These are phyloP conservation scores for Penicillium freii DNA, from an alignment of 2,329 filamentous ascomycete genomes.

Conservation along the genomic window DNA sequence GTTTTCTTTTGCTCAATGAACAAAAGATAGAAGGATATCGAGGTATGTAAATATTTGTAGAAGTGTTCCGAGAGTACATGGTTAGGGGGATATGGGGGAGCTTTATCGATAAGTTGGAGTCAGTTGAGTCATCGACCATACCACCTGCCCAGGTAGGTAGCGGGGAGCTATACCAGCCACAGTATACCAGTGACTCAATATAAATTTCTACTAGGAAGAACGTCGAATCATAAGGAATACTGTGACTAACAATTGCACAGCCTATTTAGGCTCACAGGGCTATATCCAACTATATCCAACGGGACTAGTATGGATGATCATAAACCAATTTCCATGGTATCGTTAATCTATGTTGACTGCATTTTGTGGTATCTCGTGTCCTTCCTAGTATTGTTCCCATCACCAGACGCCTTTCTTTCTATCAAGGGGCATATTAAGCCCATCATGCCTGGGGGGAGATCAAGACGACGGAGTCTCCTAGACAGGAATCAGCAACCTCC, in stretches of 20 bases:
- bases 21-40: neutral
- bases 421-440: slow-evolving; percentile 11
- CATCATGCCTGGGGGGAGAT: slow-evolving; percentile 61
- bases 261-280: neutral
- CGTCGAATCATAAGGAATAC: slow-evolving; percentile 3
- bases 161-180: neutral
- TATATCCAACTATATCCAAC: neutral
- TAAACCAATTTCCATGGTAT: slow-evolving; percentile 23
- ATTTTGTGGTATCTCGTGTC: slow-evolving; percentile 20
- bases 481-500: slow-evolving; percentile 31
- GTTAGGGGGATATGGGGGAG: slow-evolving; percentile 12
- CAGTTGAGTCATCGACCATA: slow-evolving; percentile 27
- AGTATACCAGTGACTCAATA: neutral
- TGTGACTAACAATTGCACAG: slow-evolving; percentile 3
- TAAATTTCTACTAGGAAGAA: neutral
- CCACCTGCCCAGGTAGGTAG: neutral
- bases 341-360: slow-evolving; percentile 23
- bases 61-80: neutral
- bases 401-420: slow-evolving; percentile 21
- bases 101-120: slow-evolving; percentile 36
- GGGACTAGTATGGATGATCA: slow-evolving; percentile 6
- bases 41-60: neutral
- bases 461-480: slow-evolving; percentile 71
- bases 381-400: slow-evolving; percentile 13
- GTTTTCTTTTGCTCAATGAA: slow-evolving; percentile 20